Conservation (phyloP, 768 basidiomycete genomes). For the Tylopilus felleus region DNA sequence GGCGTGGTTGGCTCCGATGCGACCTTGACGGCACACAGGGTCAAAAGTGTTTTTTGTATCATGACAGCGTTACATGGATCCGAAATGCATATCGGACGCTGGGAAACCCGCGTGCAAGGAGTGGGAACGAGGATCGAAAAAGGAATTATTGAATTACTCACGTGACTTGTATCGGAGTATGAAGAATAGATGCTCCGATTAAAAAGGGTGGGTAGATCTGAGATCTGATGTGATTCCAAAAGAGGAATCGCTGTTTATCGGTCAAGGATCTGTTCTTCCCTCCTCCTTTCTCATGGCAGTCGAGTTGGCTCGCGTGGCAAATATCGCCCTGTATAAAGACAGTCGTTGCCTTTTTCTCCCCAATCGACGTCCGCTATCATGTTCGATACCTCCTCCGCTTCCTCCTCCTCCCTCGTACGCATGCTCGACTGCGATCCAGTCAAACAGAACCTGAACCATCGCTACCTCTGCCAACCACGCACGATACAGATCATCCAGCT, state of each 20-base stretch:
- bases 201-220: conserved; percentile 14
- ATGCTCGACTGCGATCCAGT: conserved; percentile 30
- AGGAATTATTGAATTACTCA: conserved; percentile 18
- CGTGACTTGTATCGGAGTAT: conserved; percentile 14
- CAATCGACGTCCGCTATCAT: conserved; percentile 21
- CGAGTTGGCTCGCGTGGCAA: conserved; percentile 30
- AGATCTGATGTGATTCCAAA: conserved; percentile 14
- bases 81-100: conserved; percentile 6
- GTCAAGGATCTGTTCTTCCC: conserved; percentile 12
- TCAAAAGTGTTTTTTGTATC: background rate
- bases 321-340: background rate
- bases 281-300: conserved; percentile 16
- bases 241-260: conserved; percentile 20
- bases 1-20: conserved; percentile 89
- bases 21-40: conserved; percentile 52
- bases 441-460: conserved; percentile 39
- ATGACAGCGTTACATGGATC: background rate
- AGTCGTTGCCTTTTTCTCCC: conserved; percentile 1
- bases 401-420: conserved; percentile 23
- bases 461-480: conserved; percentile 48
- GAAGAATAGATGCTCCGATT: background rate
- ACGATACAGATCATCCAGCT: conserved; percentile 70
- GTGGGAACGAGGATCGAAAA: conserved; percentile 13
- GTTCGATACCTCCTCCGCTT: conserved; percentile 23
- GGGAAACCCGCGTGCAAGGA: conserved; percentile 14